Evolutionary conservation across 225 moss, liverwort and hornwort species (phyloP), one percentile per base, ranked within the genome.

Genomic region (Physcomitrium patens): DNA sequence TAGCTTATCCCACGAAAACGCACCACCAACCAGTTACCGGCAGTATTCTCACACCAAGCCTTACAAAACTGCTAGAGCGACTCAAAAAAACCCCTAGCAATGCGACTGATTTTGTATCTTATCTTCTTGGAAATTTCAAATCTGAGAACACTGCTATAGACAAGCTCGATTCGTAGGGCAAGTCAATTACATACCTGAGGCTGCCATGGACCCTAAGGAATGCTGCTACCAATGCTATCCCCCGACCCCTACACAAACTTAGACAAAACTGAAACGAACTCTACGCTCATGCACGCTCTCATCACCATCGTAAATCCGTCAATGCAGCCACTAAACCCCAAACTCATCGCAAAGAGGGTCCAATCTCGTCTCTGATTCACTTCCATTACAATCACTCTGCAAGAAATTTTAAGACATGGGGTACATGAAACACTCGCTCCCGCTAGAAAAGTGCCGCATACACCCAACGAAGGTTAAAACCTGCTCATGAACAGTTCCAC

Each of bases 201-300:
- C 84, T 74, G 80, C 84, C 84, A 84, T 84, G 63, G 63, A 70
- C 63, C 27, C 62, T 23, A 44, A 44, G 42, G 11, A 2, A 47
- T 3, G 3, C 28, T 7, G 65, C 37, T 45, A 10, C 47, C 47
- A 50, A 76, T 50, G 76, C 73, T 59, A 45, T 22, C n/a, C 55
- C 19, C 58, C 23, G 9, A 62, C 73, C 52, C 23, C 47, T 69
- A 28, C 74, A 70, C 62, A 51, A 37, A 46, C 45, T 55, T 55
- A 41, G 59, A 43, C 54, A 26, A 18, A 74, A 45, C 64, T 17
- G 31, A 52, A 8, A 72, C 43, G 20, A 67, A 71, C 45, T 50
- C 72, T 37, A 19, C 74, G 20, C 24, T 49, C 41, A 42, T 3
- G 65, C 19, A 49, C 16, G 48, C 65, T 44, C 31, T 44, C 45